Conservation (phyloP, 1,139 yeast genomes). For the Eremothecium coryli region DNA sequence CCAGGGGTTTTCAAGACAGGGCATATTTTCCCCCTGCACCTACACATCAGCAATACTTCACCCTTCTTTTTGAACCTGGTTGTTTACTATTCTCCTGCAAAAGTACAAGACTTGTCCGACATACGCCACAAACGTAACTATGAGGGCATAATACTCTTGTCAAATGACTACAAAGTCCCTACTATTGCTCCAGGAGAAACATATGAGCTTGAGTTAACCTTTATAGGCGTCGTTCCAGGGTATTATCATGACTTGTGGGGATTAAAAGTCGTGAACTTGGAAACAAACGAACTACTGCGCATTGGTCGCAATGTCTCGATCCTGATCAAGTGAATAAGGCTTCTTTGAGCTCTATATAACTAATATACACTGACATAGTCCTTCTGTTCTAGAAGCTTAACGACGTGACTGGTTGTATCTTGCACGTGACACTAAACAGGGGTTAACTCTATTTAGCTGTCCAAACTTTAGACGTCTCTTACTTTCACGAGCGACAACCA, state of each 20-base stretch:
- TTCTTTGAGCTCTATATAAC: too few relatives aligned
- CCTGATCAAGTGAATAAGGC: slow-evolving; percentile 16
- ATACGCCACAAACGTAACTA: slow-evolving; percentile 16
- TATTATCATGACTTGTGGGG: slow-evolving; percentile 27
- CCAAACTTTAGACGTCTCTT: too few relatives aligned
- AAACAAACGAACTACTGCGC: slow-evolving; percentile 24
- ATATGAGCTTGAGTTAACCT: slow-evolving; percentile 22
- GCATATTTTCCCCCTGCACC: slow-evolving; percentile 18
- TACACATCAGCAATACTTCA: slow-evolving; percentile 26
- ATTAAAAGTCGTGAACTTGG: slow-evolving; percentile 26
- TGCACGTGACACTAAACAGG: background rate
- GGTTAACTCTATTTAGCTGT: too few relatives aligned
- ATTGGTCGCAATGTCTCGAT: slow-evolving; percentile 25
- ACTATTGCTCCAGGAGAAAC: slow-evolving; percentile 25
- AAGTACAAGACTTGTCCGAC: slow-evolving; percentile 17
- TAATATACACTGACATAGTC: background rate
- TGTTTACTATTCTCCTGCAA: slow-evolving; percentile 13
- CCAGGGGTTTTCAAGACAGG: slow-evolving; percentile 9
- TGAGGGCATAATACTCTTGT: slow-evolving; percentile 26
- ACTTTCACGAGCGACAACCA: too few relatives aligned
- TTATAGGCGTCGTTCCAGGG: slow-evolving; percentile 27
- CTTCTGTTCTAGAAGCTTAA: background rate
- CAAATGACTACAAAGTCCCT: slow-evolving; percentile 30
- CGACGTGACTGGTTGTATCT: too few relatives aligned
- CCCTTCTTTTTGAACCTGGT: slow-evolving; percentile 21